Percentiles rank a stretch among this genome's conserved stretches.
phyloP scores from a whole-genome alignment of 768 basidiomycete genomes.

The Lyophyllum atratum region DNA sequence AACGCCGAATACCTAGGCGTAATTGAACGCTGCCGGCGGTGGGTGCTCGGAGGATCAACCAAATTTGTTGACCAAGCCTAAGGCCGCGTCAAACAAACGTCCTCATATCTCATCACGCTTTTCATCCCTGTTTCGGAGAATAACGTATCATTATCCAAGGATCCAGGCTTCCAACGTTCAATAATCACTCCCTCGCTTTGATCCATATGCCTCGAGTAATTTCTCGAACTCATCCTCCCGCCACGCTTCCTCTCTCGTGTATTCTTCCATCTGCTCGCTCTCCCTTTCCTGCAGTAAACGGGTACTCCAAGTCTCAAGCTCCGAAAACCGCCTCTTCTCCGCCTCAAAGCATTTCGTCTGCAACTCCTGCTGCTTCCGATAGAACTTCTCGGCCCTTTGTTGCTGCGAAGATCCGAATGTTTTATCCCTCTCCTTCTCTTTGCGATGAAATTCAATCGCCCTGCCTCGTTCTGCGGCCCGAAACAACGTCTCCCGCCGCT shows the following conservation, averaged over 20 bases:
- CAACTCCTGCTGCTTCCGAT: neutral
- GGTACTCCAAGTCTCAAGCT: conserved; percentile 1
- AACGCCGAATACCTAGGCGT: too few relatives aligned
- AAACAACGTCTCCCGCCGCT: neutral
- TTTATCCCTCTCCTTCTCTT: neutral
- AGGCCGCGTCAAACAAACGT: too few relatives aligned
- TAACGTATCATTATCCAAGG: too few relatives aligned
- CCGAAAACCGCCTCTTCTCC: neutral
- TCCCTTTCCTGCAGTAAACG: neutral
- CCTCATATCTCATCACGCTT: too few relatives aligned
- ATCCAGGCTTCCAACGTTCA: too few relatives aligned
- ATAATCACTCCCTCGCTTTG: neutral
- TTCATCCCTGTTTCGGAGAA: too few relatives aligned
- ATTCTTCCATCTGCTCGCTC: neutral
- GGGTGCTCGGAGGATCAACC: too few relatives aligned
- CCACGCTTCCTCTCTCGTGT: neutral
- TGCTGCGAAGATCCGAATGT: neutral
- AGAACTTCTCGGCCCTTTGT: neutral
- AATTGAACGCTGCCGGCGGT: too few relatives aligned
- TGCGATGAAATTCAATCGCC: neutral
- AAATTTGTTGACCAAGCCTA: too few relatives aligned
- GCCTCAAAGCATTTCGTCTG: conserved; percentile 2
- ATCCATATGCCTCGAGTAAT: neutral
- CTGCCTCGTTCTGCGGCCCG: neutral
- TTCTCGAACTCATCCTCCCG: neutral